These are phyloP conservation scores for Ascochyta pisi DNA, from an alignment of 2,329 filamentous ascomycete genomes.

Conservation along the genomic window DNA sequence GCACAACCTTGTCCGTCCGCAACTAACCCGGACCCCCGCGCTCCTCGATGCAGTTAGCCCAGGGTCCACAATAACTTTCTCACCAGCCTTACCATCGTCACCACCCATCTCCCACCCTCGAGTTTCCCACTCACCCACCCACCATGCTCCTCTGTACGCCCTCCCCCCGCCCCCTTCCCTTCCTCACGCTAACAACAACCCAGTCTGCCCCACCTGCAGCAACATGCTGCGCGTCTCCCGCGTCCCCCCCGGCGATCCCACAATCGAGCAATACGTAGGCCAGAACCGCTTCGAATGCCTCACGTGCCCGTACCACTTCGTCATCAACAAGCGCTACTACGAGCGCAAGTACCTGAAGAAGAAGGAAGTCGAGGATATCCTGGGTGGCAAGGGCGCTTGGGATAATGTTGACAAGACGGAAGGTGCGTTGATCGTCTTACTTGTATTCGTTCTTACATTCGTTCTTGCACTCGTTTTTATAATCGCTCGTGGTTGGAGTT, in stretches of 20 bases:
- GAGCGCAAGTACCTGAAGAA: slow-evolving; percentile 81
- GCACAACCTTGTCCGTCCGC: not conserved
- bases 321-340: slow-evolving; percentile 79
- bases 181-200: slow-evolving; percentile 1
- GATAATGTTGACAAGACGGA: slow-evolving; percentile 86
- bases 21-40: slow-evolving; percentile 27
- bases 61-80: slow-evolving; percentile 40
- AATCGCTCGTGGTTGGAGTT: too few species aligned
- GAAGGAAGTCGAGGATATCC: slow-evolving; percentile 87
- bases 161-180: not conserved
- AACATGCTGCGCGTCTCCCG: slow-evolving; percentile 79
- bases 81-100: not conserved
- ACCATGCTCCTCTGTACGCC: slow-evolving; percentile 71
- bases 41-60: slow-evolving; percentile 21
- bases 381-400: slow-evolving; percentile 88
- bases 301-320: slow-evolving; percentile 91
- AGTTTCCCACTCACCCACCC: not conserved
- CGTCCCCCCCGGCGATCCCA: slow-evolving; percentile 50
- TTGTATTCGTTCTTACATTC: too few species aligned
- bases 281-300: slow-evolving; percentile 91
- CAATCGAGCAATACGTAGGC: slow-evolving; percentile 47
- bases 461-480: too few species aligned
- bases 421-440: slow-evolving; percentile 47
- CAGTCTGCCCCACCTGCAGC: slow-evolving; percentile 81
- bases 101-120: not conserved